Base-by-base conservation (phyloP, 2,329 filamentous ascomycete species). In the Cytospora piceae region DNA sequence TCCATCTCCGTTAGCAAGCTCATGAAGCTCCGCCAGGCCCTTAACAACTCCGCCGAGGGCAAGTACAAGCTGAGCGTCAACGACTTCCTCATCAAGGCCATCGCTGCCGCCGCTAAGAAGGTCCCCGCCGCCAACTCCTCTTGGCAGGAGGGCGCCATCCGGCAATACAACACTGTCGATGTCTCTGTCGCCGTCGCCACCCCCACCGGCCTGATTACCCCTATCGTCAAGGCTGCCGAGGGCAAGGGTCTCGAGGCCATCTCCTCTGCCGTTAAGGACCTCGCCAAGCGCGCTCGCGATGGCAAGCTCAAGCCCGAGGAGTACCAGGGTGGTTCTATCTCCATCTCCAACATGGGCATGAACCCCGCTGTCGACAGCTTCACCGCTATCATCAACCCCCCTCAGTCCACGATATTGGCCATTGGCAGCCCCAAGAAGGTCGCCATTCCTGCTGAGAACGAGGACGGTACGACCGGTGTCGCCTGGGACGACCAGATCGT, bases 331-430 rank as follows among this genome's bases (percentile, higher is more conserved):
- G 95, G 95, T 78, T 96, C 93, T 78, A 97, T 99, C 82, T 97
- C 94, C 79, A 98, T 99, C 82, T 96, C 92, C 83, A 99, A 99
- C 88, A 96, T 99, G 95, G 95, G 95, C 80, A 99, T 99, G 95
- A 99, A 99, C 87, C 77, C 89, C 57, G 94, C 95, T 59, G 90
- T 99, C 69, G 94, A 98, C 82, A 88, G 94, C 78, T 99, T 99
- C 83, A 98, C 95, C 61, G 95, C 95, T 72, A 91, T 99, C 76
- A 97, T 99, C 86, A 99, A 99, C 88, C 95, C 96, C 71, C 95
- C 95, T 62, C 96, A 99, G 84, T 92, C 95, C 63, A 91, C 89
- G 76, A 99, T 99, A 78, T 86, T 99, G 70, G 94, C 95, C 63
- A 92, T 99, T 67, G 95, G 96, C 74, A 96, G 93, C 71, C 93